phyloP scores from a whole-genome alignment of 2,329 filamentous ascomycete genomes.

The Tolypocladium nubicola region DNA sequence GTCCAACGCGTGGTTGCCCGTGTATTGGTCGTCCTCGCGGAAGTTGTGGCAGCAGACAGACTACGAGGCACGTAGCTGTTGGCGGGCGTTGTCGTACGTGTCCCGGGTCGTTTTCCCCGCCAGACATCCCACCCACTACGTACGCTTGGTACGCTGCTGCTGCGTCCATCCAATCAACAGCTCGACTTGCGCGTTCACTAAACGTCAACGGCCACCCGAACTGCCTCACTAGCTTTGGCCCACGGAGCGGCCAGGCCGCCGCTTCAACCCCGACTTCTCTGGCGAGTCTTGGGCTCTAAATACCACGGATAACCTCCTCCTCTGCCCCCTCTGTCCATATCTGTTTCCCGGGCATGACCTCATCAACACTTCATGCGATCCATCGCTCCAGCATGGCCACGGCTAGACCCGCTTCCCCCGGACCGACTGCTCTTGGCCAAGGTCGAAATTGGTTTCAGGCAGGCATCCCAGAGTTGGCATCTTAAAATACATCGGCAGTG shows the following conservation, averaged over 20 bases:
- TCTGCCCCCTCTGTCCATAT: too few species aligned
- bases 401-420: too few species aligned
- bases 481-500: neutral
- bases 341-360: too few species aligned
- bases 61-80: neutral
- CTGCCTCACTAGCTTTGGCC: neutral
- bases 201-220: neutral
- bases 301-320: too few species aligned
- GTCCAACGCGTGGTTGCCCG: neutral
- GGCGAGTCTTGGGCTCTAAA: neutral
- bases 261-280: neutral
- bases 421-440: neutral
- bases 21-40: neutral
- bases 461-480: neutral
- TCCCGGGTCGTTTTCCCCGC: neutral
- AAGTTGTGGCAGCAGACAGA: neutral
- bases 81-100: neutral
- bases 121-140: too few species aligned
- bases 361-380: too few species aligned
- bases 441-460: neutral
- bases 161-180: neutral
- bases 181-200: neutral
- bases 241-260: neutral
- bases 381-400: too few species aligned
- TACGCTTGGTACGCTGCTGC: too few species aligned